Conservation (phyloP, 2,329 filamentous ascomycete genomes). For the Periconia macrospinosa region DNA sequence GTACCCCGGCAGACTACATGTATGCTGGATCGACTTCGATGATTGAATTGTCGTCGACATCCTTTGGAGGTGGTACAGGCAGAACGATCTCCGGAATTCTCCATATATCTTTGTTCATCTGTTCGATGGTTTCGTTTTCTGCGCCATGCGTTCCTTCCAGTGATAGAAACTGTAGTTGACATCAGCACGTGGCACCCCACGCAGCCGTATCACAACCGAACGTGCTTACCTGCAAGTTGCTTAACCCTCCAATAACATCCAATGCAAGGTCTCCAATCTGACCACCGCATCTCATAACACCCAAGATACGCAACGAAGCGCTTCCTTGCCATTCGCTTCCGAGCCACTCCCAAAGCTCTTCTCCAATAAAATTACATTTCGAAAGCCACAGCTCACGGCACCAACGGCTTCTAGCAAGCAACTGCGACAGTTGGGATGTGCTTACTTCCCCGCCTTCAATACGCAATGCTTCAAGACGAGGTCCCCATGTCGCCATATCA, state of each 20-base stretch:
- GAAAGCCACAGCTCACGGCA: slow-evolving; percentile 27
- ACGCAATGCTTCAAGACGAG: slow-evolving; percentile 18
- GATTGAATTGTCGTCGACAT: slow-evolving; percentile 10
- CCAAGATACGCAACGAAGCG: slow-evolving; percentile 16
- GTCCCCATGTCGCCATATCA: slow-evolving; percentile 14
- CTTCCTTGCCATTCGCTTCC: slow-evolving; percentile 21
- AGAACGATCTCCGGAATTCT: slow-evolving; percentile 25
- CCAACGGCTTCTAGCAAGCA: slow-evolving; percentile 17
- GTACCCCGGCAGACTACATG: not conserved
- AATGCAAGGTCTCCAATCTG: slow-evolving; percentile 21
- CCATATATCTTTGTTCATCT: slow-evolving; percentile 27
- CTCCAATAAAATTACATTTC: slow-evolving; percentile 19
- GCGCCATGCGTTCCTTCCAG: slow-evolving; percentile 30
- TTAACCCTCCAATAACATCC: slow-evolving; percentile 17
- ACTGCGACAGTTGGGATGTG: slow-evolving; percentile 13
- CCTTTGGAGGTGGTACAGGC: slow-evolving; percentile 10
- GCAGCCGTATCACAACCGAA: not conserved
- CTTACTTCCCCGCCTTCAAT: slow-evolving; percentile 26
- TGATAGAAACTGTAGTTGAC: slow-evolving; percentile 23
- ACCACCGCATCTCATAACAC: slow-evolving; percentile 25
- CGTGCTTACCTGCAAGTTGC: slow-evolving; percentile 23
- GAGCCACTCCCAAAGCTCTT: slow-evolving; percentile 22
- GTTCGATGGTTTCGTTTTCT: slow-evolving; percentile 20
- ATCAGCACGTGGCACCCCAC: not conserved
- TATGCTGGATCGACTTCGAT: slow-evolving; percentile 41